phyloP scores from a whole-genome alignment of 2,329 filamentous ascomycete genomes.

The Blastomyces emzantsi region DNA sequence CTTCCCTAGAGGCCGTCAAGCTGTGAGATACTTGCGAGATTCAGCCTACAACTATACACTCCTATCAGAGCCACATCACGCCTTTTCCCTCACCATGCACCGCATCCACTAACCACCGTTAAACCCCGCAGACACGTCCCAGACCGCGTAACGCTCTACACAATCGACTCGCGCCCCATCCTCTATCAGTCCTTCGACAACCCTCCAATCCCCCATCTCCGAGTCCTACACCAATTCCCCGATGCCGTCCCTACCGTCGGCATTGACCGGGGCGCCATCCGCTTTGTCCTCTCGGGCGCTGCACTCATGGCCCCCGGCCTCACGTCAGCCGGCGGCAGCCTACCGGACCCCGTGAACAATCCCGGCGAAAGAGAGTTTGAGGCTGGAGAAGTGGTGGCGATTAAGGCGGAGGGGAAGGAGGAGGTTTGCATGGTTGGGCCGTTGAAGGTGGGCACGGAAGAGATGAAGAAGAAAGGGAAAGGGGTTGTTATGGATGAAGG shows the following conservation, averaged over 20 bases:
- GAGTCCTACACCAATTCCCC: constrained; percentile 83
- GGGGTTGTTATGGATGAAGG: constrained; percentile 88
- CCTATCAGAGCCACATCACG: not conserved
- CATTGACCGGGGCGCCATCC: constrained; percentile 91
- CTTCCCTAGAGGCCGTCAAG: constrained; percentile 82
- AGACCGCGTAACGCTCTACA: constrained; percentile 82
- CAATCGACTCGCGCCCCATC: constrained; percentile 64
- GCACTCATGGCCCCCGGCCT: constrained; percentile 94
- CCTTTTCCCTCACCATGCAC: not conserved
- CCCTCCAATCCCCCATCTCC: constrained; percentile 76
- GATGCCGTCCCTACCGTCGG: constrained; percentile 72
- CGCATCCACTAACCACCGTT: constrained; percentile 6
- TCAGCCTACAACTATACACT: not conserved
- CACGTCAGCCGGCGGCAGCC: constrained; percentile 69
- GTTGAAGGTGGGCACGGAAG: constrained; percentile 73
- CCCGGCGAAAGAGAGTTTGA: constrained; percentile 52
- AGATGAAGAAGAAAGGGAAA: constrained; percentile 91
- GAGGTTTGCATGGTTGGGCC: constrained; percentile 82
- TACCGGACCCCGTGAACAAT: constrained; percentile 50
- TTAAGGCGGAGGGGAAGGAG: constrained; percentile 88
- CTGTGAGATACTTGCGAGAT: constrained; percentile 45
- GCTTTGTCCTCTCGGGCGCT: constrained; percentile 88
- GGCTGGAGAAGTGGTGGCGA: constrained; percentile 74
- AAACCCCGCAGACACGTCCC: constrained; percentile 43
- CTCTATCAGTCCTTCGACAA: constrained; percentile 84